Evolutionary conservation across 2,329 filamentous ascomycete genomes (phyloP).

Genomic region (Colletotrichum ledebouriae): DNA sequence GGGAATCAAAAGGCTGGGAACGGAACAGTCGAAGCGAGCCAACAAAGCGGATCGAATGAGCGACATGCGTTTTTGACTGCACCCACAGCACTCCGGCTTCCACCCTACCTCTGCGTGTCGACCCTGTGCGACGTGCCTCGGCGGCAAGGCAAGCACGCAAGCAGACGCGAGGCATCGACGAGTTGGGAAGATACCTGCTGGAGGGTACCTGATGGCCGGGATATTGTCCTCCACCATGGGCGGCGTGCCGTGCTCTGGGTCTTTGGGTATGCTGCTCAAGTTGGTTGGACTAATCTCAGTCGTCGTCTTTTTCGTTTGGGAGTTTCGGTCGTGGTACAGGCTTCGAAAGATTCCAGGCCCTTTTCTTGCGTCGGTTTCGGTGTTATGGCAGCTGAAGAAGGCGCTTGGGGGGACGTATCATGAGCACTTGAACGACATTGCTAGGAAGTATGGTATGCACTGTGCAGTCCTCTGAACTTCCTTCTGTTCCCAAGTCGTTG

Average conservation of each 20-base stretch:
- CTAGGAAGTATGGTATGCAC: constrained; percentile 41
- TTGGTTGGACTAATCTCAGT: not conserved
- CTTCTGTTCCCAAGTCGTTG: not conserved
- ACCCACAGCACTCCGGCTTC: constrained; percentile 6
- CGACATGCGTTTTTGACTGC: constrained; percentile 26
- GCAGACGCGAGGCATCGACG: not conserved
- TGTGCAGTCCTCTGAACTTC: not conserved
- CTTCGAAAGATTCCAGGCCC: constrained; percentile 50
- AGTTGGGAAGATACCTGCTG: not conserved
- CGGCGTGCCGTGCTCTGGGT: not conserved
- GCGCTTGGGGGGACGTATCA: constrained; percentile 46
- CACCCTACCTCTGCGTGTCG: not conserved
- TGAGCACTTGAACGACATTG: constrained; percentile 47
- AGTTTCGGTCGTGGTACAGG: constrained; percentile 47
- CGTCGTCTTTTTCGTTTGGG: constrained; percentile 26
- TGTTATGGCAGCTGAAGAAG: constrained; percentile 47
- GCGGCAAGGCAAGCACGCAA: constrained; percentile 6
- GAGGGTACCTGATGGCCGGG: constrained; percentile 14
- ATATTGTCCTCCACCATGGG: not conserved
- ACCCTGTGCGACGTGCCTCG: constrained; percentile 16
- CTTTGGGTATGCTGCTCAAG: constrained; percentile 5
- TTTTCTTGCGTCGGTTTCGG: constrained; percentile 45
- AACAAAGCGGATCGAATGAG: not conserved
- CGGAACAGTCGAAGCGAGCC: not conserved
- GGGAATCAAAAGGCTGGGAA: constrained; percentile 1